These are phyloP conservation scores for Tuber brumale DNA, from an alignment of 495 filamentous ascomycete species.

Conservation along the genomic window DNA sequence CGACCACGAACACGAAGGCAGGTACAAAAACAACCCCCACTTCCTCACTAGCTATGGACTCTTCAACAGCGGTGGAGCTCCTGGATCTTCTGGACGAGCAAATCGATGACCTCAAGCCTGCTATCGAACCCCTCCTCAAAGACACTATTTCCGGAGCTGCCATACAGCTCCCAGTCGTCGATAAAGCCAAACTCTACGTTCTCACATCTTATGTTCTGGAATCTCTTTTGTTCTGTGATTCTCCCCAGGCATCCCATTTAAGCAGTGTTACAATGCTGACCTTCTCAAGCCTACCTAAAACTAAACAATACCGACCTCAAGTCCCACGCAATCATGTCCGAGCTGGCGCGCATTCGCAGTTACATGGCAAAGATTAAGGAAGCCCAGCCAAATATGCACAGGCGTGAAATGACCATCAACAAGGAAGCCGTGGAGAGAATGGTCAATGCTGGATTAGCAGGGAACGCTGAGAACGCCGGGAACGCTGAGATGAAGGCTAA, in stretches of 20 bases:
- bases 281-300: conserved; percentile 60
- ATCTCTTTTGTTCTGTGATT: conserved; percentile 81
- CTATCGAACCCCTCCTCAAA: conserved; percentile 60
- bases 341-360: conserved; percentile 76
- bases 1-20: background rate
- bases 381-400: conserved; percentile 50
- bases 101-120: conserved; percentile 69
- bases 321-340: conserved; percentile 74
- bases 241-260: background rate
- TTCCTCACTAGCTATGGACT: conserved; percentile 38
- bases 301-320: conserved; percentile 73
- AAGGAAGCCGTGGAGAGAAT: conserved; percentile 75
- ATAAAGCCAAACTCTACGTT: conserved; percentile 88
- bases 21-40: background rate
- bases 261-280: conserved; percentile 26
- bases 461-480: conserved; percentile 58
- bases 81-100: conserved; percentile 68
- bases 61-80: conserved; percentile 46
- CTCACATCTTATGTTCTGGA: conserved; percentile 79
- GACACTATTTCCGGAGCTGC: conserved; percentile 58
- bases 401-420: conserved; percentile 60
- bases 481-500: conserved; percentile 51
- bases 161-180: conserved; percentile 76
- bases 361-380: conserved; percentile 90
- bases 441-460: conserved; percentile 55